These are phyloP conservation scores for Phytophthora sp. DNA, from an alignment of 352 stramenopile species.

Conservation along the genomic window DNA sequence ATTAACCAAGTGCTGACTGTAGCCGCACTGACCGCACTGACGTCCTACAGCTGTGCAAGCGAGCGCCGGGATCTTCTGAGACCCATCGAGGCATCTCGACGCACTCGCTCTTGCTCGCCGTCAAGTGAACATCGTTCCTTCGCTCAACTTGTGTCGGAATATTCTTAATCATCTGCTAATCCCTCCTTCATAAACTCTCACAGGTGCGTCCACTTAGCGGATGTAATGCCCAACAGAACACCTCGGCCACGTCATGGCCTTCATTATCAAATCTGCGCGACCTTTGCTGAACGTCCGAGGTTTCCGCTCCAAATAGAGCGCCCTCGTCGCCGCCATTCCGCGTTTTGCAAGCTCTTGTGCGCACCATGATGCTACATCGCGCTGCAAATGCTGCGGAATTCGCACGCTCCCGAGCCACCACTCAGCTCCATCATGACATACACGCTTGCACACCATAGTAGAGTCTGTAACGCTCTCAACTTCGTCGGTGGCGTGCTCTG, in stretches of 20 bases:
- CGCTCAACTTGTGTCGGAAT: neutral
- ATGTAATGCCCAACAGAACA: constrained; percentile 2
- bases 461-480: too few species aligned
- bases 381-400: constrained; percentile 40
- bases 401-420: neutral
- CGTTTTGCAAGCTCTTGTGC: too few species aligned
- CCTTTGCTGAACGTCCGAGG: constrained; percentile 2
- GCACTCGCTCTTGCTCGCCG: neutral
- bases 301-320: constrained; percentile 15
- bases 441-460: too few species aligned
- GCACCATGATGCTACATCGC: constrained; percentile 23
- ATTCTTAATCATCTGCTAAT: neutral
- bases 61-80: neutral
- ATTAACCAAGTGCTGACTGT: neutral
- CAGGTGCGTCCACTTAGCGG: constrained; percentile 22
- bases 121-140: neutral
- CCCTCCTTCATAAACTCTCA: constrained; percentile 3
- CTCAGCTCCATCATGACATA: too few species aligned
- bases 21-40: too few species aligned
- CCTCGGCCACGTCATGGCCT: neutral
- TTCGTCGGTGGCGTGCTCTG: too few species aligned
- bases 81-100: neutral
- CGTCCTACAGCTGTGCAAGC: neutral
- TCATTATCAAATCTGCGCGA: neutral
- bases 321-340: constrained; percentile 4